Base-by-base conservation (phyloP, 257 asterid species). In the Ajuga chamaepitys region DNA sequence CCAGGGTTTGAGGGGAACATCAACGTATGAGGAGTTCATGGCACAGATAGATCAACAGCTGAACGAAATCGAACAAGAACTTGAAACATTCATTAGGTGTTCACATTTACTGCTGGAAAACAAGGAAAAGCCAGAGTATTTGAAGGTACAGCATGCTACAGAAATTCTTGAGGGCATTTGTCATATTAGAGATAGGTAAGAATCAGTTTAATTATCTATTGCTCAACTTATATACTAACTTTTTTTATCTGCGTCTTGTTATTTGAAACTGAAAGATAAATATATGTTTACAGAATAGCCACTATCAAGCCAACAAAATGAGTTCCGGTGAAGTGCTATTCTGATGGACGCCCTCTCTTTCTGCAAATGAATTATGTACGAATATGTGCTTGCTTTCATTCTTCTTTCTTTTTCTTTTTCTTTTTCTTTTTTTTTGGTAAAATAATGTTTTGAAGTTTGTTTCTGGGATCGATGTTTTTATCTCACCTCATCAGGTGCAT, bases 141-240 rank as follows among this genome's bases (percentile, higher is more conserved):
- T 72, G 0, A 87, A 81, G 78, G 79, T 85, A 72, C 82, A 69
- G 54, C 85, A 82, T 45, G 83, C 67, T 5, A 65, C 73, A 10
- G 93, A 81, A 28, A 77, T 93, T 72, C 89, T 93, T 6, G 78
- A 77, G 64, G 77, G 76, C 35, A 70, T 87, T 81, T 78, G 47
- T 69, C 77, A 20, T 53, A 57, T 81, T 56, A 81, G 98, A 82
- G 86, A 76, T 59, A 93, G 95, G 98, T 93, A 69, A 68, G 46
- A 22, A 42, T 16, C 64, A 24, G 8, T 14, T 18, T 20, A 25
- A 55, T 8, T 8, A 30, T n/a, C 16, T 70, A 11, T 77, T 46
- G 14, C 14, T 58, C 28, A 42, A 40, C 22, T 58, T 58, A 9
- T 16, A 42, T 58, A 47, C n/a, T n/a, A n/a, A n/a, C n/a, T n/a